Evolutionary conservation across 257 asterid genomes (phyloP), one percentile per base, ranked within the genome.

Genomic region (Nicotiana benthamiana): DNA sequence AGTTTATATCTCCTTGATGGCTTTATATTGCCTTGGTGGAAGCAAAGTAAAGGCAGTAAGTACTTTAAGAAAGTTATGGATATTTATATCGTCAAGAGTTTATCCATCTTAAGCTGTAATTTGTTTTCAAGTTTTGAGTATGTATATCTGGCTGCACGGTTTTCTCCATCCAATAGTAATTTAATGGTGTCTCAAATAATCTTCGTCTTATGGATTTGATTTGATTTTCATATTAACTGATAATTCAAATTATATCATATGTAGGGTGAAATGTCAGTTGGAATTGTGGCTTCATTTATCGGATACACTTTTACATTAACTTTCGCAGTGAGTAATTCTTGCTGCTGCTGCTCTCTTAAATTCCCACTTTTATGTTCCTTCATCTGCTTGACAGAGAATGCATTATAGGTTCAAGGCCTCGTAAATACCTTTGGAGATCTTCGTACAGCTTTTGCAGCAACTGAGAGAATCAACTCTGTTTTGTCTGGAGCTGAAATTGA

Each of bases 391-490:
- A 26, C 80, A 43, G 77, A 34, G 56, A 32, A 52, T 27, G 72
- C 67, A 65, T 86, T 86, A 80, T 80, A 95, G 99, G 99, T 95
- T 88, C 99, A 95, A 93, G 99, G 97, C 53, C 89, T 90, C 68
- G 98, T 95, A 82, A 93, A 95, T 92, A 95, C 99, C 43, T 89
- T 93, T 83, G 99, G 97, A 80, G 99, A 93, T 89, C 97, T 95
- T 86, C 96, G 99, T 59, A 97, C 90, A 80, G 99, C 98, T 80
- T 90, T 95, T 30, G 98, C 99, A 80, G 97, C 99, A 80, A 83
- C 88, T 61, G 99, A 91, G 66, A 92, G 99, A 82, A 95, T 95
- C 66, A 95, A 95, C 89, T 88, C 99, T 36, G 92, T 95, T 81
- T 84, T 95, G 80, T 88, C 96, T 70, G 89, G 89, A 65, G 86